A percentile compares a stretch with the other conserved stretches of the same genome.
Conservation (phyloP, 176 grass and related monocot species). For the Carex kokanica region DNA sequence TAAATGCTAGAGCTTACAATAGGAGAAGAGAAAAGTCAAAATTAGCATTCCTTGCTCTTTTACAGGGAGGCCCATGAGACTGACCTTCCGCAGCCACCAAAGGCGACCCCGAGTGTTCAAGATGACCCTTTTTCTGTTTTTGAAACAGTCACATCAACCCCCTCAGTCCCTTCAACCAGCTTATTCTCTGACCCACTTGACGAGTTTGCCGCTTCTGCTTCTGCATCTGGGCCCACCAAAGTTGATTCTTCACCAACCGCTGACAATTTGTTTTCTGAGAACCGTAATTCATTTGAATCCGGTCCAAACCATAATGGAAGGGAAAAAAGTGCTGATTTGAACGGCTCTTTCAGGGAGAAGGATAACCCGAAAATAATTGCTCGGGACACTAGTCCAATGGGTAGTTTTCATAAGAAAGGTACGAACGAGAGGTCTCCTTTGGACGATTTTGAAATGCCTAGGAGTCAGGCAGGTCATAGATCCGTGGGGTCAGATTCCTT, state of each 20-base stretch:
- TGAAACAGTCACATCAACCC: conserved; percentile 50
- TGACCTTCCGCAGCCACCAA: conserved; percentile 35
- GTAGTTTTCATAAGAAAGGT: conserved; percentile 46
- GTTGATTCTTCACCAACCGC: conserved; percentile 31
- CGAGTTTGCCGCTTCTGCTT: conserved; percentile 17
- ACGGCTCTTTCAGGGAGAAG: conserved; percentile 41
- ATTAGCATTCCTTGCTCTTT: conserved; percentile 26
- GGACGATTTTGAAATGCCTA: conserved; percentile 44
- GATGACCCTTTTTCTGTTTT: conserved; percentile 72
- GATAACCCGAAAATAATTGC: conserved; percentile 25
- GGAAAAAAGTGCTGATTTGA: conserved; percentile 41
- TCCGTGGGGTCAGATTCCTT: conserved; percentile 37
- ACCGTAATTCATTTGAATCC: conserved; percentile 44
- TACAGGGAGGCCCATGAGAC: conserved; percentile 53
- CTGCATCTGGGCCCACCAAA: conserved; percentile 34
- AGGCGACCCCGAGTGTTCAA: conserved; percentile 33
- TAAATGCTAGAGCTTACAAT: conserved; percentile 18
- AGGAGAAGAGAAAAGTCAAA: background rate
- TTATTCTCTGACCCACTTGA: conserved; percentile 62
- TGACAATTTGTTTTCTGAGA: conserved; percentile 42
- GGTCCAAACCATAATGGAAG: conserved; percentile 43
- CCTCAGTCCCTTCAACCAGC: conserved; percentile 41
- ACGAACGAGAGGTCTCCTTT: conserved; percentile 34
- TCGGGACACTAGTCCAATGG: conserved; percentile 39
- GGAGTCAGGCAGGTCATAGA: conserved; percentile 47